These are phyloP conservation scores for Coemansia sp. DNA, from an alignment of 192 early-diverging fungal species.

Conservation along the genomic window DNA sequence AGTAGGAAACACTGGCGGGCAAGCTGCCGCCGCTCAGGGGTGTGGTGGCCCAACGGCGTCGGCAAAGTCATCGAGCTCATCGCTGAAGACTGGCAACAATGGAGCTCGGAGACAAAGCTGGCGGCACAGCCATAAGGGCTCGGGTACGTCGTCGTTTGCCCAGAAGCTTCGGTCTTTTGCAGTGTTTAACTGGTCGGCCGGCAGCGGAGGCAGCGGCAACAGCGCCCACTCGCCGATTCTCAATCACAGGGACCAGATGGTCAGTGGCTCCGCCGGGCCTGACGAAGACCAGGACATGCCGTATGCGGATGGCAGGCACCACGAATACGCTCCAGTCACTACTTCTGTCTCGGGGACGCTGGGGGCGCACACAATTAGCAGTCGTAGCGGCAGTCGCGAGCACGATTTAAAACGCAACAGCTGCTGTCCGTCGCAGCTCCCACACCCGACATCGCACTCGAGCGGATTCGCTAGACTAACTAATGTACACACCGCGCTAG, in stretches of 20 bases:
- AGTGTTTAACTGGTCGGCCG: slow-evolving; percentile 39
- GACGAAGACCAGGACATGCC: slow-evolving; percentile 2
- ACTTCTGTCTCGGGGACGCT: neutral
- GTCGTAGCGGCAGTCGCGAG: neutral
- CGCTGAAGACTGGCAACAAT: slow-evolving; percentile 16
- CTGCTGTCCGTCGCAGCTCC: slow-evolving; percentile 16
- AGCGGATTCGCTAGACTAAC: slow-evolving; percentile 3
- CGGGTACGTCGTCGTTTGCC: slow-evolving; percentile 26
- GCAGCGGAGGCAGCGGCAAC: slow-evolving; percentile 5
- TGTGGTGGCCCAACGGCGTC: slow-evolving; percentile 14
- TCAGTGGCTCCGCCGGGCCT: neutral
- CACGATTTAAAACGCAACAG: slow-evolving; percentile 5
- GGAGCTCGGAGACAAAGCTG: slow-evolving; percentile 30
- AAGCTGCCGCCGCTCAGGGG: neutral
- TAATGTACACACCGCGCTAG: slow-evolving; percentile 6
- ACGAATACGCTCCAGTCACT: neutral
- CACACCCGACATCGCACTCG: slow-evolving; percentile 2
- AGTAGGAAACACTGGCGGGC: neutral
- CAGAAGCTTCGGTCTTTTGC: slow-evolving; percentile 51
- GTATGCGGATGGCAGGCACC: neutral
- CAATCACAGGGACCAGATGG: slow-evolving; percentile 1
- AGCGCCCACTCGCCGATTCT: neutral
- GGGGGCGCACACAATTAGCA: neutral
- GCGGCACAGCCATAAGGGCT: slow-evolving; percentile 29
- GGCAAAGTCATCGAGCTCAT: slow-evolving; percentile 45